Evolutionary conservation across 1,139 yeast species (phyloP), one percentile per base, ranked within the genome.

Genomic region (Saccharomyces uvarum): DNA sequence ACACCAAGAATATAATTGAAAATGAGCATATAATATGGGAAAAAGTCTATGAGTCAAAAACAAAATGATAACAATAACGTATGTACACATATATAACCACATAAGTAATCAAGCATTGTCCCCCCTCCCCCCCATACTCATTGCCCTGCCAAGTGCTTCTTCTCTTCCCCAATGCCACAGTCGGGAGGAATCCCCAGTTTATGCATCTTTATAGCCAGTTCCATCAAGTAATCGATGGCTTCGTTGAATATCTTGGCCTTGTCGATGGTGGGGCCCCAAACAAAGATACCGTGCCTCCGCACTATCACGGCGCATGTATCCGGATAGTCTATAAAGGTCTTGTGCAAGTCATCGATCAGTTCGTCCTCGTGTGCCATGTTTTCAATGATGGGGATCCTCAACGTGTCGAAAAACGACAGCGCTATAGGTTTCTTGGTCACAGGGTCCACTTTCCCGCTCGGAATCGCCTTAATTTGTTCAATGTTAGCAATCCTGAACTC

Each of bases 201-300:
- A 61, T 79, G 79, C 96, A 90, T 88, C 67, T 86, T 86, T 46
- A 90, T 80, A 1, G 95, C 96, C 63, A 90, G 72, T 63, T 88
- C 97, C 65, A 93, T 74, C 62, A 93, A 73, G 68, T 91, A 91
- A 67, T 91, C 98, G 61, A 91, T 82, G 33, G 97, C 96, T 71
- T 93, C 98, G 68, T 90, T 89, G 70, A 87, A 86, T 16, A 91
- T 82, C 73, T 91, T 91, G 51, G 97, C 97, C 71, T 90, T 89
- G 88, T 95, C 87, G 11, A 89, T 88, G 27, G 80, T 83, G 63
- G 87, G 90, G 26, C 97, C 98, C 97, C 98, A 91, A 14, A 90
- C 97, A 67, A 86, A 91, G 47, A 91, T 85, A 0, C 99, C 99
- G 66, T 91, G 99, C 67, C 97, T 78, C 70, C 96, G 80, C 6